phyloP scores from a whole-genome alignment of 2,329 filamentous ascomycete genomes.

The Tympanopsis confertula region DNA sequence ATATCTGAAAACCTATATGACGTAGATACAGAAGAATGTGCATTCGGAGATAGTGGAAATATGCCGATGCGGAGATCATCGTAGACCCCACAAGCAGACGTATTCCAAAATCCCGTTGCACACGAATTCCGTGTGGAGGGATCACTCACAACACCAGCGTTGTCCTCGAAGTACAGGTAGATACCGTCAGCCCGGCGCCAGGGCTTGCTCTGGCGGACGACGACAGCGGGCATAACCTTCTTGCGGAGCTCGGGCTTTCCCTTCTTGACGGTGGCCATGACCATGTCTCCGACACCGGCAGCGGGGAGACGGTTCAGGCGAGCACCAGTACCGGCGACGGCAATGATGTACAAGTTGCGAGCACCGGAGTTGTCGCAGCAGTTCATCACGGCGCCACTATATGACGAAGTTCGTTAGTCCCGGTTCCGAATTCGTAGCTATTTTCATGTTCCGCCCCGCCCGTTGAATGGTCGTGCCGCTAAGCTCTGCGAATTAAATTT shows the following conservation, averaged over 20 bases:
- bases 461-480: neutral
- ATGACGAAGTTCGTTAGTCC: constrained; percentile 9
- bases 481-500: too few relatives aligned
- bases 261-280: constrained; percentile 99
- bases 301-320: constrained; percentile 95
- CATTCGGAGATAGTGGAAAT: too few relatives aligned
- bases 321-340: constrained; percentile 96
- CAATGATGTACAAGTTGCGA: constrained; percentile 99
- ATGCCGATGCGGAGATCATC: too few relatives aligned
- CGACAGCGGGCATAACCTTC: constrained; percentile 99
- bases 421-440: constrained; percentile 1
- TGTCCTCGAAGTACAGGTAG: constrained; percentile 99
- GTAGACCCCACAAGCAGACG: neutral
- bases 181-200: constrained; percentile 98
- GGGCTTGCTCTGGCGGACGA: constrained; percentile 97
- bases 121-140: constrained; percentile 1
- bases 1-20: constrained; percentile 8
- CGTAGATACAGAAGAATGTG: too few relatives aligned
- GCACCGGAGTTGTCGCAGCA: constrained; percentile 99
- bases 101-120: neutral
- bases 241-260: constrained; percentile 99
- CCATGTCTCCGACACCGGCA: constrained; percentile 98
- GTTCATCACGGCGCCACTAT: constrained; percentile 97
- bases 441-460: neutral
- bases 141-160: constrained; percentile 85